Percentiles rank a stretch among this genome's conserved stretches.
Conservation (phyloP, 306 rosid species). For the Dicorynia guianensis region DNA sequence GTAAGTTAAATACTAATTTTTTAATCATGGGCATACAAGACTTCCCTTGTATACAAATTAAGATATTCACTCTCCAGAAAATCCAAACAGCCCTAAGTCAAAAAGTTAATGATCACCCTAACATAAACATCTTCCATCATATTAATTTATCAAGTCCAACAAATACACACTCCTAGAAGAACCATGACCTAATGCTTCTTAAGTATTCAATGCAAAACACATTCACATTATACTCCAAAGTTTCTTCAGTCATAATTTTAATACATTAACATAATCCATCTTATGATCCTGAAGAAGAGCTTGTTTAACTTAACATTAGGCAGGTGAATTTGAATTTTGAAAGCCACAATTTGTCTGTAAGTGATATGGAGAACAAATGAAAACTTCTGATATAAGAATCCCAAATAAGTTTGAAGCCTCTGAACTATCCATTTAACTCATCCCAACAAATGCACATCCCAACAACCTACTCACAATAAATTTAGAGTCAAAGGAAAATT, state of each 20-base stretch:
- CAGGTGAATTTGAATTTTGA: conserved; percentile 14
- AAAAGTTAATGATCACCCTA: neutral
- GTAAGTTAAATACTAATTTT: neutral
- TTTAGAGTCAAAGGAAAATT: neutral
- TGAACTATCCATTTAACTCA: neutral
- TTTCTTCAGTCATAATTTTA: neutral
- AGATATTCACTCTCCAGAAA: neutral
- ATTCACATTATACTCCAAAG: conserved; percentile 17
- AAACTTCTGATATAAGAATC: neutral
- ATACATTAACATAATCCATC: neutral
- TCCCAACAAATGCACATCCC: neutral
- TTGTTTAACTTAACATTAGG: neutral
- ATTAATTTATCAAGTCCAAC: neutral
- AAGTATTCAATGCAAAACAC: neutral
- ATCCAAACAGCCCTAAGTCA: neutral
- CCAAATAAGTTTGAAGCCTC: neutral
- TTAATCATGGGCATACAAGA: neutral
- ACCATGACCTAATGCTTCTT: neutral
- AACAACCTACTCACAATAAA: neutral
- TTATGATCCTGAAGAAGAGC: neutral
- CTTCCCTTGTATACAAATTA: neutral
- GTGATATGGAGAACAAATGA: neutral
- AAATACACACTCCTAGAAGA: neutral
- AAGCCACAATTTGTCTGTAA: neutral
- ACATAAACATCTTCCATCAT: neutral